Conservation (phyloP, 1,284 basidiomycete genomes). For the Bjerkandera adusta region DNA sequence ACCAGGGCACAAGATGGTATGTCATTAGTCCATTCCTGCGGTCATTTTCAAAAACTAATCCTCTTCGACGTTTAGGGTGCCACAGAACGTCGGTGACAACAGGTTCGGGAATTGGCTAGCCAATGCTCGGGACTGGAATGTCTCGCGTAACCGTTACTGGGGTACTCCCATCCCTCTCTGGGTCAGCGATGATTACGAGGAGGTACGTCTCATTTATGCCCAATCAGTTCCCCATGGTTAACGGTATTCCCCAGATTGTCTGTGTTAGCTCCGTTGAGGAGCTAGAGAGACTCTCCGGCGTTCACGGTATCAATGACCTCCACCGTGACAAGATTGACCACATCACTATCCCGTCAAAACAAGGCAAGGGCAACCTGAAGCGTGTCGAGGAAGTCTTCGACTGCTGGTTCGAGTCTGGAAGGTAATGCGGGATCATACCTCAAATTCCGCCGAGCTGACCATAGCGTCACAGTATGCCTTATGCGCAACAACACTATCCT, state of each 20-base stretch:
- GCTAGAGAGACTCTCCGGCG: constrained; percentile 86
- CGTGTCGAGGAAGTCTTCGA: constrained; percentile 98
- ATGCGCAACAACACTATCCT: constrained; percentile 96
- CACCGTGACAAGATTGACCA: constrained; percentile 95
- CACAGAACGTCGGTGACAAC: constrained; percentile 85
- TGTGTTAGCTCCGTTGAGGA: constrained; percentile 89
- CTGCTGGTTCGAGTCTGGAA: constrained; percentile 99
- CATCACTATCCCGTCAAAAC: constrained; percentile 92
- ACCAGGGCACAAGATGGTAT: constrained; percentile 88
- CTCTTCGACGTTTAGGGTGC: constrained; percentile 63
- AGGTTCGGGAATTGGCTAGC: constrained; percentile 97
- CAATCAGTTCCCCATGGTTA: background rate
- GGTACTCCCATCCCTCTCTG: constrained; percentile 97
- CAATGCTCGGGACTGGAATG: constrained; percentile 98
- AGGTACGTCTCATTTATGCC: constrained; percentile 37
- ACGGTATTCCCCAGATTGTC: constrained; percentile 57
- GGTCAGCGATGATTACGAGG: constrained; percentile 92
- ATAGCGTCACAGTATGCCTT: constrained; percentile 83
- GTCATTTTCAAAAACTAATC: background rate
- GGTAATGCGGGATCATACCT: constrained; percentile 41
- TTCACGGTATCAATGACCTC: constrained; percentile 85
- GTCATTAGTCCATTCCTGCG: constrained; percentile 17
- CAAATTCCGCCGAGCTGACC: constrained; percentile 12
- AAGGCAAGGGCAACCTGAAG: constrained; percentile 86
- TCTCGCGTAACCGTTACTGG: constrained; percentile 99